Conservation (phyloP, 768 basidiomycete genomes). For the Panaeolus cyanescens region DNA sequence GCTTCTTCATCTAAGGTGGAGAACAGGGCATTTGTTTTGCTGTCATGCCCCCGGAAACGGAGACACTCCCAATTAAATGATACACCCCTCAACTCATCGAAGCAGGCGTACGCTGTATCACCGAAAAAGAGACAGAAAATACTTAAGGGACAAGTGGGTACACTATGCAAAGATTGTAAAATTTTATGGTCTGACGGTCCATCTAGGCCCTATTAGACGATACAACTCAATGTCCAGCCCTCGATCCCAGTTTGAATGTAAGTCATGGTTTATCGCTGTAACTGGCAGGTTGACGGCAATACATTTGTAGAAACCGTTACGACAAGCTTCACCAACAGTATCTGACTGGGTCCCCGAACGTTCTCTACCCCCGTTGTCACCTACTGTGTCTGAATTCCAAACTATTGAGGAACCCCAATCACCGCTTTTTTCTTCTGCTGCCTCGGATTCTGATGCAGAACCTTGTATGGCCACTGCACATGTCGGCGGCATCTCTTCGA, state of each 20-base stretch:
- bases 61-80: neutral
- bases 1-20: neutral
- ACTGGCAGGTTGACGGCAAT: neutral
- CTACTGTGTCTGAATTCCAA: slow-evolving; percentile 21
- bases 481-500: neutral
- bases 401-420: neutral
- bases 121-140: neutral
- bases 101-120: neutral
- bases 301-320: neutral
- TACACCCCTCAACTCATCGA: neutral
- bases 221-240: neutral
- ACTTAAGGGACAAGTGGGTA: neutral
- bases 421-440: neutral
- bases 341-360: neutral
- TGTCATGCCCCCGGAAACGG: neutral
- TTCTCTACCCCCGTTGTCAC: slow-evolving; percentile 14
- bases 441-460: neutral
- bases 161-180: neutral
- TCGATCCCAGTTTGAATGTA: neutral
- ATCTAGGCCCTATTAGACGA: neutral
- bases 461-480: neutral
- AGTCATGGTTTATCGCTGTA: neutral
- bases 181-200: neutral
- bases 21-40: neutral
- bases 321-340: neutral